Evolutionary conservation across 2,329 filamentous ascomycete species (phyloP).

Genomic region (Sporothrix luriei): DNA sequence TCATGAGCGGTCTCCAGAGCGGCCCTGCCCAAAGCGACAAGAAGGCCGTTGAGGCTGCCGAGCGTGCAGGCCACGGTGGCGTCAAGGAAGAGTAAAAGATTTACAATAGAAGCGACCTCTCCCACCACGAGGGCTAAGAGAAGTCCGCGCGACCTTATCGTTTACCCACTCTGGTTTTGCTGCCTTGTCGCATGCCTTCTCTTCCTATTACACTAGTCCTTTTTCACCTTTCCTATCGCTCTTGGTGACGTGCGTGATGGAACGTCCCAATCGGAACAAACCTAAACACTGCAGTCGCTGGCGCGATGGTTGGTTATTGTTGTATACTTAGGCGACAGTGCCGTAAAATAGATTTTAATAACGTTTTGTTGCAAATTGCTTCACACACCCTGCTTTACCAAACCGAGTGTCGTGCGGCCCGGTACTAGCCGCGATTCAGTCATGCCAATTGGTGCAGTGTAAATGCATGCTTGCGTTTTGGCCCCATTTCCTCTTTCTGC

Average conservation of each 20-base stretch:
- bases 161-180: neutral
- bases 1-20: slow-evolving; percentile 78
- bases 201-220: neutral
- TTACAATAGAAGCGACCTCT: neutral
- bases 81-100: slow-evolving; percentile 69
- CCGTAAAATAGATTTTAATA: neutral
- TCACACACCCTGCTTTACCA: neutral
- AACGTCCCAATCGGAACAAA: neutral
- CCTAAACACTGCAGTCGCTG: neutral
- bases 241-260: neutral
- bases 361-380: neutral
- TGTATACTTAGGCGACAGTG: neutral
- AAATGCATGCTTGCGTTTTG: neutral
- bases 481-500: neutral
- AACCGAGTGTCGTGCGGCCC: neutral
- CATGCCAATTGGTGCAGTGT: neutral
- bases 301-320: neutral
- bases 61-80: slow-evolving; percentile 72
- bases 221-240: neutral
- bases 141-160: neutral
- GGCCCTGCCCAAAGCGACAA: slow-evolving; percentile 85
- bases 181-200: neutral
- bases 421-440: slow-evolving; percentile 2
- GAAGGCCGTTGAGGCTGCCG: slow-evolving; percentile 78
- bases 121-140: neutral